Percentiles rank a stretch among this genome's conserved stretches.
Evolutionary conservation across 306 rosid genomes (phyloP).

Genomic region (Vigna hirtella): DNA sequence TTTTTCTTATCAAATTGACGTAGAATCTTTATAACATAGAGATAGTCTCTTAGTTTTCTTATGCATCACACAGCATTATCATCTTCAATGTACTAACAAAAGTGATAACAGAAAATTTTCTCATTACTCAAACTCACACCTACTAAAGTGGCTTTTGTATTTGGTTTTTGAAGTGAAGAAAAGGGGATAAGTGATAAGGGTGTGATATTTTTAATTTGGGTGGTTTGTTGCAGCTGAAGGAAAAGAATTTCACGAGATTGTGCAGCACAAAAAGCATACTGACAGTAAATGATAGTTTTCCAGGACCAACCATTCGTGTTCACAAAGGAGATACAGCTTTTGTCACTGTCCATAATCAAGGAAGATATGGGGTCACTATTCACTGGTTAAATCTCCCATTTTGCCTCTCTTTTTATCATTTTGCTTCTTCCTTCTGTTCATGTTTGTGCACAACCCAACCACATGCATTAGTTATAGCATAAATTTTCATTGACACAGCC

Average conservation of each 20-base stretch:
- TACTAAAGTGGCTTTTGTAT: not conserved
- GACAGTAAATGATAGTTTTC: slow-evolving; percentile 49
- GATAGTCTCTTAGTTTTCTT: not conserved
- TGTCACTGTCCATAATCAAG: slow-evolving; percentile 48
- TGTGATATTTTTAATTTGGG: not conserved
- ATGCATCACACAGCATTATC: not conserved
- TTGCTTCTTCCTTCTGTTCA: not conserved
- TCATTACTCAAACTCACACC: not conserved
- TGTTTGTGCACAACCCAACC: not conserved
- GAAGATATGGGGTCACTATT: slow-evolving; percentile 38
- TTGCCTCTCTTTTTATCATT: not conserved
- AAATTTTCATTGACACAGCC: not conserved
- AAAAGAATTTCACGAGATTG: slow-evolving; percentile 42
- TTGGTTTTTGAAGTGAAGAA: not conserved
- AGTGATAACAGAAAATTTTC: not conserved
- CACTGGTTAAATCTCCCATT: slow-evolving; percentile 31
- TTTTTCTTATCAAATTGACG: not conserved
- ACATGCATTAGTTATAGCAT: not conserved
- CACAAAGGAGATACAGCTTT: slow-evolving; percentile 41
- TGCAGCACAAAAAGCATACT: slow-evolving; percentile 47
- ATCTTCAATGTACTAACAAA: not conserved
- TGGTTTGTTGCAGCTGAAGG: slow-evolving; percentile 32
- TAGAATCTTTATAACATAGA: not conserved
- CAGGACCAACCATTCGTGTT: slow-evolving; percentile 47
- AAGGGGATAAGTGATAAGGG: not conserved